phyloP scores from a whole-genome alignment of 1,139 yeast species.

The Taphrina wiesneri region DNA sequence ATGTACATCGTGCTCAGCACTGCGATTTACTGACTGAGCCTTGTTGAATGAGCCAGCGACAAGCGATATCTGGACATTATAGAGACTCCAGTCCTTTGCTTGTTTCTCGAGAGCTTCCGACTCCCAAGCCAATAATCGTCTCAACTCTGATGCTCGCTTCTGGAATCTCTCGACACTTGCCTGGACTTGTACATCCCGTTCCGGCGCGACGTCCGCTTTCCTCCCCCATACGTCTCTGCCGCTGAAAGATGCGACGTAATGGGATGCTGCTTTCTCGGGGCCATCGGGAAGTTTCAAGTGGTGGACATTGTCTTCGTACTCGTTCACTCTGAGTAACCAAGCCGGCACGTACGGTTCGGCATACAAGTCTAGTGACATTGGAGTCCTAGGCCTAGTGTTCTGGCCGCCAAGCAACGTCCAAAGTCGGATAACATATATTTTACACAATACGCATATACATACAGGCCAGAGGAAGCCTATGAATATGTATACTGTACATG shows the following conservation, averaged over 20 bases:
- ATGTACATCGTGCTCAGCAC: not conserved
- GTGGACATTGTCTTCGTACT: constrained; percentile 2
- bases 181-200: not conserved
- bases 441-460: no score
- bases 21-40: not conserved
- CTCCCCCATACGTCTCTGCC: constrained; percentile 26
- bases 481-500: no score
- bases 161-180: not conserved
- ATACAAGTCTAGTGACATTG: constrained; percentile 33
- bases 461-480: no score
- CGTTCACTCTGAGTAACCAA: constrained; percentile 37
- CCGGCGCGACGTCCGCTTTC: not conserved
- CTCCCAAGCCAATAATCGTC: not conserved
- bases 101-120: not conserved
- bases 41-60: not conserved
- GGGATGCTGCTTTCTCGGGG: constrained; percentile 2
- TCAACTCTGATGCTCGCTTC: not conserved
- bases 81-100: not conserved
- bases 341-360: constrained; percentile 36
- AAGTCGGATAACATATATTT: no score
- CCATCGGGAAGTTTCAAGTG: not conserved
- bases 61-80: not conserved
- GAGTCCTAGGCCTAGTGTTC: not conserved
- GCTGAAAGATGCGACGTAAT: constrained; percentile 34
- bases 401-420: not conserved